Base-by-base conservation (phyloP, 2,329 filamentous ascomycete genomes). In the Nemania sp. region DNA sequence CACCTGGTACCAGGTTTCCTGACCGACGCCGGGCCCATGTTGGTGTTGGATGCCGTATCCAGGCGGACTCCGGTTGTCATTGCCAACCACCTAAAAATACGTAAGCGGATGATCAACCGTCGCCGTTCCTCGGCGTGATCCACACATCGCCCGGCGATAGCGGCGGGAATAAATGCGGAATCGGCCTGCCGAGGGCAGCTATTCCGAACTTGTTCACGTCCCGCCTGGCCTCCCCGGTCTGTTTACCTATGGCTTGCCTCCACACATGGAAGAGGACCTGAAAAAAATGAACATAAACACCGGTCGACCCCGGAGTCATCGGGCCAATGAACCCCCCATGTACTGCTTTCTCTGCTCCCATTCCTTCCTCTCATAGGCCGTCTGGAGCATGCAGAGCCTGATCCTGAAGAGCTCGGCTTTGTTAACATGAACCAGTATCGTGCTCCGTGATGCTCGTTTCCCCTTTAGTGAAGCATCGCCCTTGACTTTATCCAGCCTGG, bases 41-140 rank as follows among this genome's bases (percentile, higher is more conserved):
- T n/a, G n/a, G n/a, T n/a, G n/a, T n/a, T n/a, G n/a, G n/a, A n/a
- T n/a, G n/a, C n/a, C n/a, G n/a, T n/a, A n/a, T n/a, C n/a, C n/a
- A n/a, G n/a, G n/a, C n/a, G n/a, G n/a, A n/a, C n/a, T n/a, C n/a
- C n/a, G n/a, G n/a, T n/a, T n/a, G n/a, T 18, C 25, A 29, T 29
- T 34, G 3, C 20, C n/a, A 29, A 20, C 15, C n/a, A 32, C 17
- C 11, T 48, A 32, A 12, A 42, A 18, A 7, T 34, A 34, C 7
- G 3, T 34, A 25, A 15, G 25, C 12, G n/a, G n/a, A 49, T 37
- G 18, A 32, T 43, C 15, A 32, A 39, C 39, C 11, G 17, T n/a
- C 32, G 15, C 55, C 56, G 35, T 35, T 29, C 42, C 42, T 50
- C 57, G 50, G 49, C 37, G 13, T 49, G 37, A 49, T 46, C 59